Evolutionary conservation across 1,284 basidiomycete genomes (phyloP).

Genomic region (Fomitopsis pinicola): DNA sequence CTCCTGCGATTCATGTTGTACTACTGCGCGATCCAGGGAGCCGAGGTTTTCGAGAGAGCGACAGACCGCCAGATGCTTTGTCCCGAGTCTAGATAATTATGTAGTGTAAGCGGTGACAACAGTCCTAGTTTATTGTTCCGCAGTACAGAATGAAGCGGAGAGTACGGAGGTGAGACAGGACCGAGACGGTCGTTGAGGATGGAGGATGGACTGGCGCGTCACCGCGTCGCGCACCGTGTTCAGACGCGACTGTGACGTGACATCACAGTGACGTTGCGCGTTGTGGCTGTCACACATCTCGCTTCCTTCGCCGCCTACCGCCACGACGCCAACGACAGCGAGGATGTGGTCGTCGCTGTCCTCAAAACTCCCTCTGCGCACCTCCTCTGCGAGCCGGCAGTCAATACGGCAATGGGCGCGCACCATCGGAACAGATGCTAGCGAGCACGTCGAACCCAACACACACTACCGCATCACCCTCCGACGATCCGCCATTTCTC

Average conservation of each 20-base stretch:
- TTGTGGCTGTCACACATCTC: not conserved
- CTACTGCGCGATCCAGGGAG: not conserved
- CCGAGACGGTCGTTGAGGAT: not conserved
- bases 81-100: too few species aligned
- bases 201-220: not conserved
- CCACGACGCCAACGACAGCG: not conserved
- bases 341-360: not conserved
- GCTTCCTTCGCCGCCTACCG: not conserved
- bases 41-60: not conserved
- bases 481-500: slow-evolving; percentile 76
- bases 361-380: not conserved
- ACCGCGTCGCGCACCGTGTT: not conserved
- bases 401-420: slow-evolving; percentile 2
- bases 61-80: too few species aligned
- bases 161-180: not conserved
- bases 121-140: not conserved
- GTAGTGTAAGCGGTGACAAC: too few species aligned
- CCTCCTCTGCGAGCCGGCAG: not conserved
- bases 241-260: not conserved
- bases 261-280: not conserved
- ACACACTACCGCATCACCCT: slow-evolving; percentile 86
- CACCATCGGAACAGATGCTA: slow-evolving; percentile 9
- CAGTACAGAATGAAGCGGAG: not conserved
- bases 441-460: slow-evolving; percentile 29
- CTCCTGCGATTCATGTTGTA: slow-evolving; percentile 24